phyloP scores from a whole-genome alignment of 192 early-diverging fungal genomes.

The Coemansia sp. region DNA sequence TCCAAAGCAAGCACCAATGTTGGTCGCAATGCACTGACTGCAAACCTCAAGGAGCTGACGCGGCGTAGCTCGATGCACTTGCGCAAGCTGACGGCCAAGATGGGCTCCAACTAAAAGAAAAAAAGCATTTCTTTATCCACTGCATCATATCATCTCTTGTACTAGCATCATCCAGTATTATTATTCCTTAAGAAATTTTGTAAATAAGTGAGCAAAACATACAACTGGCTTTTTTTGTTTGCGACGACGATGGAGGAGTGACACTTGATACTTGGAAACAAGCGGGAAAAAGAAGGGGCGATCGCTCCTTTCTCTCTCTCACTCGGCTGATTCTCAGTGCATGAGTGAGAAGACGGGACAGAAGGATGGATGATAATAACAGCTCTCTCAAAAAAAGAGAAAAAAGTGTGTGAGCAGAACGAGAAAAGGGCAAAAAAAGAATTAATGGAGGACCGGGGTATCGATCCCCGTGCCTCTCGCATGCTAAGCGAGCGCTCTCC shows the following conservation, averaged over 20 bases:
- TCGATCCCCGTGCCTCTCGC: not conserved
- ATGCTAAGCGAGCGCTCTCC: not conserved
- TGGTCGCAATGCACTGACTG: conserved; percentile 6
- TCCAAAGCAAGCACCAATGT: conserved; percentile 1
- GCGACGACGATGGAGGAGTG: too few species aligned
- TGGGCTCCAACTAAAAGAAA: not conserved
- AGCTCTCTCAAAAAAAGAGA: too few species aligned
- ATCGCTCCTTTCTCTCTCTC: too few species aligned
- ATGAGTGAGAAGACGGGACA: too few species aligned
- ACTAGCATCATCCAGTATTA: not conserved
- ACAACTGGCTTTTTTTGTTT: too few species aligned
- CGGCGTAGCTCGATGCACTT: conserved; percentile 24
- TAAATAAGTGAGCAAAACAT: not conserved
- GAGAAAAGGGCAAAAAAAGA: not conserved
- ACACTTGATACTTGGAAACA: too few species aligned
- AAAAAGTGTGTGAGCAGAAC: too few species aligned
- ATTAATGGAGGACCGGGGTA: not conserved
- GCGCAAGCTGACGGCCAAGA: conserved; percentile 21
- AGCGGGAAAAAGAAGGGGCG: too few species aligned
- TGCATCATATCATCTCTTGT: not conserved
- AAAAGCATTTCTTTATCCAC: not conserved
- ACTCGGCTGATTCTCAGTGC: too few species aligned
- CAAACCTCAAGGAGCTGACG: conserved; percentile 24
- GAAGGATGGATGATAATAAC: too few species aligned
- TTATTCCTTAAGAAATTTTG: not conserved